Base-by-base conservation (phyloP, 116 monocot species). In the Zostera marina region DNA sequence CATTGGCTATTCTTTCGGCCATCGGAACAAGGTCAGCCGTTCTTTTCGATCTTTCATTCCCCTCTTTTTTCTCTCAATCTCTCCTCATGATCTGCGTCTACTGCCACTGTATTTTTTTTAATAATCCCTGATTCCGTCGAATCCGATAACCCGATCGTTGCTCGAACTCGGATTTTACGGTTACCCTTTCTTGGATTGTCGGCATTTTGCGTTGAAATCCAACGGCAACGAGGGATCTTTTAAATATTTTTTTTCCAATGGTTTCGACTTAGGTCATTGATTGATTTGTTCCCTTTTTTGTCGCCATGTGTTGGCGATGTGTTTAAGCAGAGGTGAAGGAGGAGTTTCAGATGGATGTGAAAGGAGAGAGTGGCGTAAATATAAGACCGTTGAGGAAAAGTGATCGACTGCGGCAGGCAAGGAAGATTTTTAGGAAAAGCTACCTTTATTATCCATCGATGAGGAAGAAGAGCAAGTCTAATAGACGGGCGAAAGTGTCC, bases 391-490 rank as follows among this genome's bases (percentile, higher is more conserved):
- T 83, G 63, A 73, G 96, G 68, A 85, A 80, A 5, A 98, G 96
- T 54, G 90, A 85, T 49, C 71, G 96, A 53, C 57, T 90, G 22
- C 77, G 85, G 67, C 73, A 86, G 63, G 77, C 83, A 45, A 75
- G 74, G 42, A 90, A 80, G 76, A 38, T 78, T 11, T 84, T 63
- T 17, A 77, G 68, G 11, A 52, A 75, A 15, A 13, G 65, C 4
- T 82, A 53, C 63, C 25, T 78, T 22, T 86, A 83, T 56, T 89
- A 80, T 66, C 83, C 80, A 16, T 54, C 44, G 25, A 77, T 83
- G 11, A 59, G 78, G 23, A 82, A 85, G 78, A 89, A 80, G 76
- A 70, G 56, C 44, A 98, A 89, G 74, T 81, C 85, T 64, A 82
- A 53, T 64, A 70, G 85, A 65, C 67, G 83, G 60, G 78, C 82